Percentiles rank a stretch among this genome's conserved stretches.
phyloP scores from a whole-genome alignment of 495 filamentous ascomycete genomes.

The Parathielavia appendiculata region DNA sequence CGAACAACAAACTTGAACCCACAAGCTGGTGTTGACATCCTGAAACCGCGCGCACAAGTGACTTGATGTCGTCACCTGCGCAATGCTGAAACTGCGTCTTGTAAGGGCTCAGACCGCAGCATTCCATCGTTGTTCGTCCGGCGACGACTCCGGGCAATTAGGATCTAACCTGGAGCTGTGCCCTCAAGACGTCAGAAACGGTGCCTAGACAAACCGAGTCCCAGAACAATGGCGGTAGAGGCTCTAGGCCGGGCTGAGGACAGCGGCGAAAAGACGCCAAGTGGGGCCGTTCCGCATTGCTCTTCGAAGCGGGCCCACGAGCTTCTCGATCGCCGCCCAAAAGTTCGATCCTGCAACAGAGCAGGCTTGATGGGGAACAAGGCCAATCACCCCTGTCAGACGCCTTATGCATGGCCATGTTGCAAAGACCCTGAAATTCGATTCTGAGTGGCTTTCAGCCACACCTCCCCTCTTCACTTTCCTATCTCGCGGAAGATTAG shows the following conservation, averaged over 20 bases:
- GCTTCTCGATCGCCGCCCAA: slow-evolving; percentile 27
- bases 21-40: neutral
- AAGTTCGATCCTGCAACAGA: slow-evolving; percentile 25
- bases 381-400: neutral
- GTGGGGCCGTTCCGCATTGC: slow-evolving; percentile 22
- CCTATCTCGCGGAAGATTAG: too few species aligned
- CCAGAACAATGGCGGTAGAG: neutral
- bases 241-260: neutral
- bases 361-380: neutral
- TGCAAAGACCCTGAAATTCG: slow-evolving; percentile 15
- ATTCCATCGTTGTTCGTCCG: too few species aligned
- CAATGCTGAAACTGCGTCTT: neutral
- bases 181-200: neutral
- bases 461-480: too few species aligned
- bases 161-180: too few species aligned
- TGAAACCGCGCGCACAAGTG: neutral
- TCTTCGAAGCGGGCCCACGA: neutral
- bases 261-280: neutral
- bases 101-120: too few species aligned
- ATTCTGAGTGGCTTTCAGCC: too few species aligned
- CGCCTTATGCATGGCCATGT: too few species aligned
- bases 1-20: neutral
- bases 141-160: neutral
- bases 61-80: slow-evolving; percentile 5
- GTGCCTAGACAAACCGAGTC: neutral